These are phyloP conservation scores for Fraxinus latifolia DNA, from an alignment of 305 asterid species.

Conservation along the genomic window DNA sequence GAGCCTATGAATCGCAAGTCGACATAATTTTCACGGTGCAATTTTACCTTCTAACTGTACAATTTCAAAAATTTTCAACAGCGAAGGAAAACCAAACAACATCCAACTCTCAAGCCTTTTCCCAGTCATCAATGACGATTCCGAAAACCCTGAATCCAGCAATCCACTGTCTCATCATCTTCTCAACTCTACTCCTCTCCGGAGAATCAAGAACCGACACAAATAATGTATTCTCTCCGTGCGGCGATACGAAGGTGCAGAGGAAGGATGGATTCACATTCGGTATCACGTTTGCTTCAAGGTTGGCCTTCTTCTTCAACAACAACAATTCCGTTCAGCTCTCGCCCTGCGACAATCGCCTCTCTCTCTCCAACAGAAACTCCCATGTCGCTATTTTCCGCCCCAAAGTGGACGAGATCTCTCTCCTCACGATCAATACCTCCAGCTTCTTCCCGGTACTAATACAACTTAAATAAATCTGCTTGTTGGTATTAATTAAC, in stretches of 20 bases:
- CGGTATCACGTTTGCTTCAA: constrained; percentile 66
- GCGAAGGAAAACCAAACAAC: background rate
- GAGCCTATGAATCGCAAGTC: too few species aligned
- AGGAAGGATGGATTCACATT: constrained; percentile 78
- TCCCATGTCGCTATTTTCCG: constrained; percentile 85
- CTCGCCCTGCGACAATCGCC: constrained; percentile 84
- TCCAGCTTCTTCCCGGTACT: constrained; percentile 73
- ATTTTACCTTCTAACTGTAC: background rate
- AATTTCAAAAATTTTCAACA: background rate
- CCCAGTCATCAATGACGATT: constrained; percentile 43
- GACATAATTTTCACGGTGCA: too few species aligned
- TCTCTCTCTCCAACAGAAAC: constrained; percentile 47
- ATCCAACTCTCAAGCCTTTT: background rate
- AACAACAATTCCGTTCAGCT: constrained; percentile 43
- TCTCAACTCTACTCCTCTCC: constrained; percentile 19
- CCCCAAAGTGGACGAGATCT: constrained; percentile 94
- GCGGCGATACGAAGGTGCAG: constrained; percentile 74
- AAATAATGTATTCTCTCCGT: constrained; percentile 67
- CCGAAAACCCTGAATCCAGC: constrained; percentile 22
- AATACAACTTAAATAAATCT: background rate
- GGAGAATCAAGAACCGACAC: constrained; percentile 58
- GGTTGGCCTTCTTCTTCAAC: constrained; percentile 42
- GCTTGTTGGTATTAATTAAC: background rate
- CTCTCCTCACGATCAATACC: constrained; percentile 79
- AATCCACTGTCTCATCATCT: constrained; percentile 15